Percentiles rank a stretch among this genome's conserved stretches.
Evolutionary conservation across 2,329 filamentous ascomycete species (phyloP).

Genomic region (Trichoderma sp.): DNA sequence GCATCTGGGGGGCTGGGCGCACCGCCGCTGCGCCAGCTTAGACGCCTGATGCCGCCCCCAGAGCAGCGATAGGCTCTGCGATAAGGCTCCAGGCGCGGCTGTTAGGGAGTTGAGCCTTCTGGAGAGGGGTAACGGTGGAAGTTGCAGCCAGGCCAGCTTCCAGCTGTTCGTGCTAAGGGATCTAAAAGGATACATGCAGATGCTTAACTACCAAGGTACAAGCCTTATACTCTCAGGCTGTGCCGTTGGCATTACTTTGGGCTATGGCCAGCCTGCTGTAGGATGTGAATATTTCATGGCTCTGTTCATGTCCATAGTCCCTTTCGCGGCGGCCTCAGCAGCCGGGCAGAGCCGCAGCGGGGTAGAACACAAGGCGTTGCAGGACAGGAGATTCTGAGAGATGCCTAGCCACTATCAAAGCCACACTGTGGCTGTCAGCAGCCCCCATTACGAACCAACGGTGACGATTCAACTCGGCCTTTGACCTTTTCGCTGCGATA

Average conservation of each 20-base stretch:
- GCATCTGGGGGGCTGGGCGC: background rate
- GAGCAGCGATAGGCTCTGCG: background rate
- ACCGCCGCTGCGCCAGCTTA: conserved; percentile 1
- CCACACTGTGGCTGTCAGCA: conserved; percentile 25
- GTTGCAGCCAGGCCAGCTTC: background rate
- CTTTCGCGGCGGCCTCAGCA: conserved; percentile 2
- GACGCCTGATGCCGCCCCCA: background rate
- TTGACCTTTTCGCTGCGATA: background rate
- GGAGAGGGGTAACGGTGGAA: background rate
- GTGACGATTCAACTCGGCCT: conserved; percentile 8
- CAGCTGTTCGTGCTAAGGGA: background rate
- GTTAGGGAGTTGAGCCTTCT: background rate
- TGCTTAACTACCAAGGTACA: background rate
- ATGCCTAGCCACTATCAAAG: background rate
- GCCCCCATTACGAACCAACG: background rate
- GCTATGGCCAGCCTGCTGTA: background rate
- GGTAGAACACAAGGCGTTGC: background rate
- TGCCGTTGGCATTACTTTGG: background rate
- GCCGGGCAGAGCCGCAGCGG: conserved; percentile 15
- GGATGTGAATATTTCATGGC: background rate
- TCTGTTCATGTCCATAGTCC: background rate
- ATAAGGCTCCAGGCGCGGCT: background rate
- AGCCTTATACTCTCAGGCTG: background rate
- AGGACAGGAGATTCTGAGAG: background rate
- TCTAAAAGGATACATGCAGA: background rate